A percentile compares a stretch with the other conserved stretches of the same genome.
These are phyloP conservation scores for Scytalidium sp. DNA, from an alignment of 2,329 filamentous ascomycete species.

Conservation along the genomic window DNA sequence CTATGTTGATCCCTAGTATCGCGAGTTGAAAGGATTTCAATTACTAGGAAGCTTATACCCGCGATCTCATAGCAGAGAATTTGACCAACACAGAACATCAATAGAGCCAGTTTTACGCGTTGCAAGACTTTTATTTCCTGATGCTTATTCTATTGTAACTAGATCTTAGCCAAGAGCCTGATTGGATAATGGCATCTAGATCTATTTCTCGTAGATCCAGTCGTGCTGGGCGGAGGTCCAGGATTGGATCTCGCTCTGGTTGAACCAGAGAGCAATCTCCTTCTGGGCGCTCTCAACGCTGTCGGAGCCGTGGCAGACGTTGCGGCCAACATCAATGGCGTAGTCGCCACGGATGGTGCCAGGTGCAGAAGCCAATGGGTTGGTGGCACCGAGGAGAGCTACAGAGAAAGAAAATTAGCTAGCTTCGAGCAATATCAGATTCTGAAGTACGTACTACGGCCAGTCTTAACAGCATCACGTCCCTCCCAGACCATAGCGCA, in stretches of 20 bases:
- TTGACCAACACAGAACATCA: too few species aligned
- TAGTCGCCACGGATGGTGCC: conserved; percentile 97
- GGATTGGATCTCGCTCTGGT: conserved; percentile 75
- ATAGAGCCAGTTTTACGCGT: too few species aligned
- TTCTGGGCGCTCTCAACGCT: conserved; percentile 98
- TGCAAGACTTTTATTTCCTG: background rate
- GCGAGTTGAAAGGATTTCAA: too few species aligned
- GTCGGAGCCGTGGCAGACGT: conserved; percentile 99
- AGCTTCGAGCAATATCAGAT: conserved; percentile 2
- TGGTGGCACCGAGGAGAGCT: conserved; percentile 97
- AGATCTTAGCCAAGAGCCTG: background rate
- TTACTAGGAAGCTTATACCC: too few species aligned
- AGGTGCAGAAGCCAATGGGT: conserved; percentile 89
- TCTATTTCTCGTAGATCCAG: conserved; percentile 95
- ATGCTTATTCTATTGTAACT: background rate
- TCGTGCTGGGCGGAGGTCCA: conserved; percentile 83
- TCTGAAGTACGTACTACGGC: conserved; percentile 64
- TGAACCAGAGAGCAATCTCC: conserved; percentile 99
- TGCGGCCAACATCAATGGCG: conserved; percentile 87
- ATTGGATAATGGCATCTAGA: conserved; percentile 15
- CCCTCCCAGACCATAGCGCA: conserved; percentile 99
- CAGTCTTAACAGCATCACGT: conserved; percentile 97
- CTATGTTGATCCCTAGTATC: too few species aligned
- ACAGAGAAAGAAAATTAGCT: conserved; percentile 15
- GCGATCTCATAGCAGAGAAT: too few species aligned